Percentiles rank a stretch among this genome's conserved stretches.
phyloP scores from a whole-genome alignment of 1,139 yeast species.

The Lodderomyces jiufengensis region DNA sequence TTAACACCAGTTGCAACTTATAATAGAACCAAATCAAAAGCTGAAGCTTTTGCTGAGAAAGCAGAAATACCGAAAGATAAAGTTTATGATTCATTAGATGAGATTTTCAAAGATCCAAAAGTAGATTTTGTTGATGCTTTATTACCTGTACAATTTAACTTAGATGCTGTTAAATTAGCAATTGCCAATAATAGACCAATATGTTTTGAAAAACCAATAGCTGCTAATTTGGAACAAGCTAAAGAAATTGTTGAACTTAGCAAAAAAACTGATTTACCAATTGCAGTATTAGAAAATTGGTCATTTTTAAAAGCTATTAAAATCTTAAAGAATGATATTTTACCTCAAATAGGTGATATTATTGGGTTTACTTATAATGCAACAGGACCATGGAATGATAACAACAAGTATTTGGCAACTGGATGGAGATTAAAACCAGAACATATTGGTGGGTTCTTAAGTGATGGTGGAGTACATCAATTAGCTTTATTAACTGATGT shows the following conservation, averaged over 20 bases:
- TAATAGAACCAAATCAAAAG: slow-evolving; percentile 82
- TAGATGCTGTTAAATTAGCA: slow-evolving; percentile 63
- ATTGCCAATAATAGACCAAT: slow-evolving; percentile 72
- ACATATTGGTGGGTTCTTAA: slow-evolving; percentile 85
- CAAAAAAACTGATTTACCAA: slow-evolving; percentile 57
- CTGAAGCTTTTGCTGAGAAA: slow-evolving; percentile 67
- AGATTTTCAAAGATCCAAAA: slow-evolving; percentile 55
- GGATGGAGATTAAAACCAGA: slow-evolving; percentile 87
- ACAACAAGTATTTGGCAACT: slow-evolving; percentile 64
- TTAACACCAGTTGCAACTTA: slow-evolving; percentile 53
- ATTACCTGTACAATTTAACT: slow-evolving; percentile 79
- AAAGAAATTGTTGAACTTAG: slow-evolving; percentile 68
- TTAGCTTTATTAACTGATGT: slow-evolving; percentile 79
- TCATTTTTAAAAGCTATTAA: slow-evolving; percentile 58
- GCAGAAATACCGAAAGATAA: slow-evolving; percentile 50
- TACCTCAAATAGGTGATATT: slow-evolving; percentile 71
- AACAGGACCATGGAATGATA: slow-evolving; percentile 72
- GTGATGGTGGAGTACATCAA: slow-evolving; percentile 97
- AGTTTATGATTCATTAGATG: slow-evolving; percentile 65
- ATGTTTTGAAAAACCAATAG: slow-evolving; percentile 85
- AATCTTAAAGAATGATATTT: slow-evolving; percentile 46
- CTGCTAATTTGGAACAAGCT: slow-evolving; percentile 80
- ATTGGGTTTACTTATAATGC: slow-evolving; percentile 74
- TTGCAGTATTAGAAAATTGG: slow-evolving; percentile 84
- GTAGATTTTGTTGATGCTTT: slow-evolving; percentile 80